Base-by-base conservation (phyloP, 441 rosid species). In the Bruguiera hainesii region DNA sequence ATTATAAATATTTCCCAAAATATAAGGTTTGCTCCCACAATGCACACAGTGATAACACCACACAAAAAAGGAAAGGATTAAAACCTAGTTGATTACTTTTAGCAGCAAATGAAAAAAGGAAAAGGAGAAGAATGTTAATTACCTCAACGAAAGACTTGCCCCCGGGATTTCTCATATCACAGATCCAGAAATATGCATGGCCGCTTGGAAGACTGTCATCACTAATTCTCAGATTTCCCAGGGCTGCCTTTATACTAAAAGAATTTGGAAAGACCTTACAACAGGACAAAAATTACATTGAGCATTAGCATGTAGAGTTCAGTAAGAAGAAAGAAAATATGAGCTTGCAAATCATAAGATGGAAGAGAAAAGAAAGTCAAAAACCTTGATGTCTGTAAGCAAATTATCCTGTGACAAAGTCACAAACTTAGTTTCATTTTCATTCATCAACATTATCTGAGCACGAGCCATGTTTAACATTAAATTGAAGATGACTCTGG, bases 91-190 rank as follows among this genome's bases (percentile, higher is more conserved):
- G 30, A 50, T 16, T 16, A 25, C 53, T 29, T 11, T 19, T 30
- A 6, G 23, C 6, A 0, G 20, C 21, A 59, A 49, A 20, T 10
- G 21, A 20, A 63, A 56, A 50, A 73, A 58, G 62, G 62, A 61
- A 39, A 65, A 63, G 30, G 23, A 56, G 60, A 5, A 65, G 61
- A 74, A 78, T 39, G 51, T 20, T 52, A 73, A 60, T 58, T 76
- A 96, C 99, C 96, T 96, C 98, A 73, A 96, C 96, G 81, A 96
- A 96, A 69, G 99, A 96, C 75, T 91, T 91, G 71, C 98, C 97
- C 65, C 97, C 97, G 42, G 97, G 94, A 83, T 93, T 89, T 77
- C 99, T 90, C 97, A 89, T 96, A 83, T 96, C 98, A 79, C 99
- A 96, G 56, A 89, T 86, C 99, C 97, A 87, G 80, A 82, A 96